Base-by-base conservation (phyloP, 352 stramenopile species). In the Globisporangium spiculum region DNA sequence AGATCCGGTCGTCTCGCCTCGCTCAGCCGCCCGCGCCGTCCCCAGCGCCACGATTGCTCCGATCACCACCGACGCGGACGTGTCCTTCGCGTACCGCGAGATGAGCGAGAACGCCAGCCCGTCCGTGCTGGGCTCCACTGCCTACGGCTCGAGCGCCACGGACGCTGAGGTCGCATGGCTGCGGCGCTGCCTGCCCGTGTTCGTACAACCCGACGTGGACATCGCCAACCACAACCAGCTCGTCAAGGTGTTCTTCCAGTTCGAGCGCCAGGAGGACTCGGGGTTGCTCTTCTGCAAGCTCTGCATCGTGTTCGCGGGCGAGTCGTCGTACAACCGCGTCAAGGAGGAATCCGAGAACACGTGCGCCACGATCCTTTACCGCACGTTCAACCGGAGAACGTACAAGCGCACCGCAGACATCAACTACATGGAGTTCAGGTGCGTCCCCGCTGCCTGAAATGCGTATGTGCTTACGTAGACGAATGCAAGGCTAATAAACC, bases 391-490 rank as follows among this genome's bases (percentile, higher is more conserved):
- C 65, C 86, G 88, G 58, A 76, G 81, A 46, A 93, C 85, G 9
- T 94, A 93, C 78, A 93, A 94, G 76, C 85, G 88, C 66, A 96
- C 88, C 57, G 88, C 88, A 20, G 88, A 96, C 72, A 96, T 96
- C 73, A 93, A 96, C 74, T 94, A 94, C 75, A 91, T 96, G 78
- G 86, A 94, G 65, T 96, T 88, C 70, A 76, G 76, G 79, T 90
- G 65, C 69, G 72, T 72, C 12, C 12, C 36, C 9, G 4, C 10
- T 14, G 10, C 36, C 9, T 44, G 9, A 14, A 16, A 44, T 18
- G 36, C 8, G 36, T 12, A 16, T 18, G 12, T 18, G 41, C 16
- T 22, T 12, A 18, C 41, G 16, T 16, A n/a, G 4, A 50, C 3
- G 14, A n/a, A 50, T 50, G 41, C 6, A 9, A n/a, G 8, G 16